Percentiles rank a stretch among this genome's conserved stretches.
phyloP scores from a whole-genome alignment of 495 filamentous ascomycete genomes.

The Penicillium soppii region DNA sequence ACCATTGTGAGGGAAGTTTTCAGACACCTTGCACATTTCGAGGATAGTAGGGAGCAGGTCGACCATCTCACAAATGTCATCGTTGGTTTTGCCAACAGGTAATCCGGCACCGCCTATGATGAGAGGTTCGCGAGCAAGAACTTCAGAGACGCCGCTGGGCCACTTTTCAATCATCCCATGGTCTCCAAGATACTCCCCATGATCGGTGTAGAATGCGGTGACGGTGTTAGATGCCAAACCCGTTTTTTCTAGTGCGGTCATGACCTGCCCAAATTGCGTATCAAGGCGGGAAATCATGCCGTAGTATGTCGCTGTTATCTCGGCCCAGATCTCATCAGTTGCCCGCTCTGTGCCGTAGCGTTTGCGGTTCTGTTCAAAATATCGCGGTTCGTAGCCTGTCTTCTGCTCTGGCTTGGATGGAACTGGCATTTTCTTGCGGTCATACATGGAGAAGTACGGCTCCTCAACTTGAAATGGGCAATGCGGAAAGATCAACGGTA shows the following conservation, averaged over 20 bases:
- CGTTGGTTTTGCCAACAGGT: conserved; percentile 16
- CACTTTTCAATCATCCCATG: conserved; percentile 31
- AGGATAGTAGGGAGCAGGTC: conserved; percentile 30
- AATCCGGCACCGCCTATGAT: conserved; percentile 30
- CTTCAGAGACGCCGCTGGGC: conserved; percentile 25
- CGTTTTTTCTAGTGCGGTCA: conserved; percentile 10
- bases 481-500: conserved; percentile 29
- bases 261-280: conserved; percentile 22
- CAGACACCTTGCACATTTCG: conserved; percentile 20
- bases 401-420: conserved; percentile 12
- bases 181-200: conserved; percentile 28
- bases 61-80: conserved; percentile 31
- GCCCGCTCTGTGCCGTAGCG: conserved; percentile 22
- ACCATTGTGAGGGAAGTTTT: conserved; percentile 25
- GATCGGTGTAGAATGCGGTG: conserved; percentile 27
- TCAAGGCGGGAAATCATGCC: conserved; percentile 28
- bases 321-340: conserved; percentile 21
- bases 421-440: conserved; percentile 12
- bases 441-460: conserved; percentile 28
- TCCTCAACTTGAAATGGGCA: conserved; percentile 31
- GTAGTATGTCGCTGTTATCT: conserved; percentile 26
- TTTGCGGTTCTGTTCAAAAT: conserved; percentile 21
- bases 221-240: conserved; percentile 22
- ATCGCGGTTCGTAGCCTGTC: conserved; percentile 24
- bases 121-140: conserved; percentile 25